Evolutionary conservation across 306 rosid species (phyloP), one percentile per base, ranked within the genome.

Genomic region (Datisca glomerata): DNA sequence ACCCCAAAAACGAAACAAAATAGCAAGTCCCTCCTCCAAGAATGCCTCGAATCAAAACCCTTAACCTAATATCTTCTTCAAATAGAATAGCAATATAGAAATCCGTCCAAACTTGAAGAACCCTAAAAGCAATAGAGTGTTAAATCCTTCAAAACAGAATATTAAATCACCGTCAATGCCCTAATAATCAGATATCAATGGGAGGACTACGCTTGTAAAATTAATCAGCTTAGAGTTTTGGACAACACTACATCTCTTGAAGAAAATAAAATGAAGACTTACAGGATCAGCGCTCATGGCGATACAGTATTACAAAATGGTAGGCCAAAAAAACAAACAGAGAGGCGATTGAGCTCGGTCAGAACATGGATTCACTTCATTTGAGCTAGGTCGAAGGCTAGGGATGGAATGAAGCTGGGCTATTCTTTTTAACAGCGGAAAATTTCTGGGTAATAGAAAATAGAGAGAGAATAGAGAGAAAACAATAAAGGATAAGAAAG

Each of bases 111-210:
- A 65, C 60, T 36, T 53, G 59, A 70, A 56, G 83, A 84, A 80
- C 93, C 93, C 95, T 77, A 80, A 59, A 63, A 60, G 59, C 64
- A 18, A 54, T 21, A 50, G 42, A 70, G 57, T 61, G 68, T 57
- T 50, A 60, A 76, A 70, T 56, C 64, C 41, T 13, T 42, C 3
- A 29, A 20, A 8, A 57, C 46, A 37, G 41, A 60, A 55, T 23
- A 14, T 61, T 47, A 55, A 64, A 34, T 29, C 38, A 24, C 42
- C 59, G 53, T 59, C 45, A 69, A 65, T 23, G 70, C 43, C 16
- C 24, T 40, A 34, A 51, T 0, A 70, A 67, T 61, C 53, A n/a
- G 21, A 37, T 9, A 45, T 18, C 35, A 29, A 53, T 31, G 36
- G 24, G 41, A 65, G 61, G 59, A 47, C 48, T 40, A 12, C 20